A percentile compares a stretch with the other conserved stretches of the same genome.
These are phyloP conservation scores for Hyphopichia fennica DNA, from an alignment of 1,139 yeast species.

Conservation along the genomic window DNA sequence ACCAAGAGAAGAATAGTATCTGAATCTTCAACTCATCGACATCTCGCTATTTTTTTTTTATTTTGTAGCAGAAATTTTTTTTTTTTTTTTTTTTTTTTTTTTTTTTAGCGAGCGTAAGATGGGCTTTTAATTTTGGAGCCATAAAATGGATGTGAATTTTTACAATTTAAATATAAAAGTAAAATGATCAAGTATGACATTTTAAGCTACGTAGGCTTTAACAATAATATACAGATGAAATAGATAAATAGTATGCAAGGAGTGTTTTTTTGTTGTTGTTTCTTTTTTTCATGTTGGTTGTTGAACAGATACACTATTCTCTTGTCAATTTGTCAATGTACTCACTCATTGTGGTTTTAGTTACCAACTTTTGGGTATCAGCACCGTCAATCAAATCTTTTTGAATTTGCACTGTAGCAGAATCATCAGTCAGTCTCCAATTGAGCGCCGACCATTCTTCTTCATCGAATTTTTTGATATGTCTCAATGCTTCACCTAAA, in stretches of 20 bases:
- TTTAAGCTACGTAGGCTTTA: too few species aligned
- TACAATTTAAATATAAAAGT: too few species aligned
- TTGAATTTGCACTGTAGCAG: slow-evolving; percentile 30
- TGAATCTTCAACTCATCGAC: not conserved
- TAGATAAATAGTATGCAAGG: not conserved
- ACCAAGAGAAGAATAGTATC: not conserved
- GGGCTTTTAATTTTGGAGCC: not conserved
- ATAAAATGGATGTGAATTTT: not conserved
- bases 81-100: not conserved
- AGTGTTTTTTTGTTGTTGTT: not conserved
- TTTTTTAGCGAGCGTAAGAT: not conserved
- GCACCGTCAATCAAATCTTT: slow-evolving; percentile 23
- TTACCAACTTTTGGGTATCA: slow-evolving; percentile 21
- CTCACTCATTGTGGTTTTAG: slow-evolving; percentile 31
- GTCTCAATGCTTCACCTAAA: slow-evolving; percentile 78
- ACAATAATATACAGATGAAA: not conserved
- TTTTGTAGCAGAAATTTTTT: too few species aligned
- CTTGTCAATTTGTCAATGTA: slow-evolving; percentile 15
- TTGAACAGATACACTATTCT: not conserved
- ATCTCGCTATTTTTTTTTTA: not conserved
- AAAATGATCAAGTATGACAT: too few species aligned
- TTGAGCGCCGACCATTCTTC: slow-evolving; percentile 54
- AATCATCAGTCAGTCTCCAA: slow-evolving; percentile 49
- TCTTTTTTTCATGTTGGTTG: not conserved
- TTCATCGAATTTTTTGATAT: slow-evolving; percentile 73